Percentiles rank a stretch among this genome's conserved stretches.
These are phyloP conservation scores for Gynandropsis gynandra DNA, from an alignment of 345 rosid species.

Conservation along the genomic window DNA sequence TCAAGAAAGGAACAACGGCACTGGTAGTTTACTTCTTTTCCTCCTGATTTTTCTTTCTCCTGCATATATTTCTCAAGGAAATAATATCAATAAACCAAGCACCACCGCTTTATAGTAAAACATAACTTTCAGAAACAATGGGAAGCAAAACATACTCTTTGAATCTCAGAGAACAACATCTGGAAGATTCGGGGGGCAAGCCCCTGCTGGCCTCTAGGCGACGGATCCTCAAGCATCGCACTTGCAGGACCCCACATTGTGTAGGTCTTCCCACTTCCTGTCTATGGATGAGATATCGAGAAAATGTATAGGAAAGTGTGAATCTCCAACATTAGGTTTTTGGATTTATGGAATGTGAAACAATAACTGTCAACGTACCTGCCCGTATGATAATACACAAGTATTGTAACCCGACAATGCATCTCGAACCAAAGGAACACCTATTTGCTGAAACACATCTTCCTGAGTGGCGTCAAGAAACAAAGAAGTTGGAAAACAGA, in stretches of 20 bases:
- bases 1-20: conserved; percentile 97
- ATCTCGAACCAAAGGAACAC: conserved; percentile 70
- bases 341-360: neutral
- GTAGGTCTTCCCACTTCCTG: conserved; percentile 95
- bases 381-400: conserved; percentile 77
- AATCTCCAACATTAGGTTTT: neutral
- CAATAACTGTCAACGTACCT: conserved; percentile 40
- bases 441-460: conserved; percentile 64
- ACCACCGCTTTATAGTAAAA: conserved; percentile 1
- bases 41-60: conserved; percentile 64
- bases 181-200: conserved; percentile 85
- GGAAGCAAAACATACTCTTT: conserved; percentile 43
- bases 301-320: neutral
- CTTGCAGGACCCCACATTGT: conserved; percentile 98
- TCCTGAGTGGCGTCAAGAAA: conserved; percentile 44
- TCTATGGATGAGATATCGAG: conserved; percentile 35
- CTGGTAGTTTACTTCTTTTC: conserved; percentile 74
- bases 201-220: conserved; percentile 71
- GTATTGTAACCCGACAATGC: conserved; percentile 88
- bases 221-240: conserved; percentile 82
- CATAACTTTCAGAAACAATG: neutral
- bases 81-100: conserved; percentile 10
- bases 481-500: conserved; percentile 1
- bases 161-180: conserved; percentile 70
- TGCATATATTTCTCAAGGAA: conserved; percentile 23